Conservation (phyloP, 352 stramenopile species). For the Phytophthora europaea region DNA sequence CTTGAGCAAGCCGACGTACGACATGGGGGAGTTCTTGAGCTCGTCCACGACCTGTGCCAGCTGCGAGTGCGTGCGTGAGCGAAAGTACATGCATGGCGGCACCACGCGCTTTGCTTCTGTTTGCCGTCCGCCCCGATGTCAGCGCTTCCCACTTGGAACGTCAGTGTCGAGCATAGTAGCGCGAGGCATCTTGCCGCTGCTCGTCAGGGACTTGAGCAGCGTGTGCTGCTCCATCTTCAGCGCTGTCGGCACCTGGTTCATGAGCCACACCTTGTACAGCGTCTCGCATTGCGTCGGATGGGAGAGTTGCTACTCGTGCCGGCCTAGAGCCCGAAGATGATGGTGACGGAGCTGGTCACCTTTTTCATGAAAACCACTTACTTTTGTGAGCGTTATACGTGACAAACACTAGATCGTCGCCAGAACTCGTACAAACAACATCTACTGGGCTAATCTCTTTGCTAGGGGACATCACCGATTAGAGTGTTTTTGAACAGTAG, state of each 20-base stretch:
- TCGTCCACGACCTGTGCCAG: constrained; percentile 84
- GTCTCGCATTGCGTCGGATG: too few species aligned
- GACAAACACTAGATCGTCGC: too few species aligned
- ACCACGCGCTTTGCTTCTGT: constrained; percentile 38
- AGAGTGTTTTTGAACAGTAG: too few species aligned
- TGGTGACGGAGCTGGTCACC: too few species aligned
- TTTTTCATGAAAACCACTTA: too few species aligned
- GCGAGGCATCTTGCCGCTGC: constrained; percentile 89
- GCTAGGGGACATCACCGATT: too few species aligned
- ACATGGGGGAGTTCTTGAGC: constrained; percentile 78
- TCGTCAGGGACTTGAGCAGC: constrained; percentile 71
- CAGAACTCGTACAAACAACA: too few species aligned
- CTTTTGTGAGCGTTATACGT: too few species aligned
- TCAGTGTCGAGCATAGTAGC: constrained; percentile 84
- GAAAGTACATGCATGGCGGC: constrained; percentile 87
- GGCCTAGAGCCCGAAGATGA: too few species aligned
- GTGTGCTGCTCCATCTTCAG: constrained; percentile 39
- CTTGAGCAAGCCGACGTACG: constrained; percentile 63
- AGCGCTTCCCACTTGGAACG: constrained; percentile 60
- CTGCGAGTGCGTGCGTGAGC: constrained; percentile 91
- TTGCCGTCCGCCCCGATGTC: constrained; percentile 29
- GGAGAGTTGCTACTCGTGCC: too few species aligned
- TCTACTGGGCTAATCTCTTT: too few species aligned
- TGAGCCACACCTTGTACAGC: constrained; percentile 36
- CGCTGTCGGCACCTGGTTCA: constrained; percentile 82